Base-by-base conservation (phyloP, 192 early-diverging fungal genomes). In the Gamsiella multidivaricata region DNA sequence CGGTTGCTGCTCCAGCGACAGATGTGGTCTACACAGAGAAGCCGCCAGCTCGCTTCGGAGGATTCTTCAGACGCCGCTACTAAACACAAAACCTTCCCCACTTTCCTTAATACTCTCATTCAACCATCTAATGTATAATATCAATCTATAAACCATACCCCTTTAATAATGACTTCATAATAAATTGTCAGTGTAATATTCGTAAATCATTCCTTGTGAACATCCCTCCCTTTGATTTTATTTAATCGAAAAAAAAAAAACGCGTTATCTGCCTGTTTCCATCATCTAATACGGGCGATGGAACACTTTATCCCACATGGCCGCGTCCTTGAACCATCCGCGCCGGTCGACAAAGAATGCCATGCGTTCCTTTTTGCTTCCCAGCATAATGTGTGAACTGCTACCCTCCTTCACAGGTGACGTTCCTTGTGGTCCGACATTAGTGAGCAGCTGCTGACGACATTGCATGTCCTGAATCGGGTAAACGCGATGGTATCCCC, bases 401-500 rank as follows among this genome's bases (percentile, higher is more conserved):
- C 59, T 68, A 5, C 74, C 74, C 29, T 78, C 46, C 54, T 78
- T 68, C 3, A 52, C 53, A 14, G 74, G 74, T 2, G 54, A 64
- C 0, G 60, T 61, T 17, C 74, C 74, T 20, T 69, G 74, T 18
- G 74, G 74, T n/a, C 74, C 74, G 0, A 78, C 61, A 20, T 59
- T 26, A 2, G 74, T 78, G 25, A 78, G 29, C 3, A 78, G 47
- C 29, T 68, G 74, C 22, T 78, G 74, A 34, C 74, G 65, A 37
- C 65, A 68, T 36, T 78, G 74, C 74, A 78, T 78, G 26, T 78
- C 66, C 61, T 78, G 74, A 42, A 78, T 78, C 1, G 65, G 66
- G 39, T 78, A 78, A 18, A 37, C 31, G 31, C 74, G 65, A 20
- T 78, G 66, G 22, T 78, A 78, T 5, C 74, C 74, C 20, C 17